Evolutionary conservation across 2,329 filamentous ascomycete species (phyloP), one percentile per base, ranked within the genome.

Genomic region (Aspergillus vadensis): DNA sequence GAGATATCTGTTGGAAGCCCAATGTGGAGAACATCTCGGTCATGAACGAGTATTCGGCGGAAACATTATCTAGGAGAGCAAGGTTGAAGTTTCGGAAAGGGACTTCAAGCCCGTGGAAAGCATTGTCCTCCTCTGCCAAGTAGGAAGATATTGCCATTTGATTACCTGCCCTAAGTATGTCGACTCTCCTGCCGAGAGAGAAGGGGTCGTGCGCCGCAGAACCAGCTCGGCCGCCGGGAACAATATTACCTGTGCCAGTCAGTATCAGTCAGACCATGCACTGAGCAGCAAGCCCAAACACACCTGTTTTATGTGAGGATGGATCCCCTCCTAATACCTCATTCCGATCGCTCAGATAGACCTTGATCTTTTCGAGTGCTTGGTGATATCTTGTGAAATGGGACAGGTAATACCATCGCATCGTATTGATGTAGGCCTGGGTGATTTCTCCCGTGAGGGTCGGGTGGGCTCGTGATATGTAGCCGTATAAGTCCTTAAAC

Each of bases 361-460:
- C 76, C 70, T 91, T 94, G 62, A 99, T 83, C 74, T 92, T 96
- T 58, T 90, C 88, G 5, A 99, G 82, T 0, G 95, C 88, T 68
- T 88, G 88, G 65, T 90, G 87, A 75, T 99, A 99, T 36, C 94
- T 88, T 3, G 86, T 88, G 72, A 99, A 99, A 74, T 97, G 91
- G 66, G 90, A 95, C 56, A 90, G 79, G 73, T 98, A 98, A 72
- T 99, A 99, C 95, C 95, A 99, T 56, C 92, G 87, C 92, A 99
- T 99, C 0, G 96, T 99, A 74, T 97, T 97, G 80, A 96, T 89
- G 71, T 99, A 99, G 3, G 96, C 95, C 73, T 92, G 90, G 8
- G 88, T 88, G 65, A 99, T 96, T 76, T 99, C 91, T 56, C 93
- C 89, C 8, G 91, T 92, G 5, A 99, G 85, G n/a, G 86, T 83